Conservation (phyloP, 768 basidiomycete genomes). For the Suillus paluster region DNA sequence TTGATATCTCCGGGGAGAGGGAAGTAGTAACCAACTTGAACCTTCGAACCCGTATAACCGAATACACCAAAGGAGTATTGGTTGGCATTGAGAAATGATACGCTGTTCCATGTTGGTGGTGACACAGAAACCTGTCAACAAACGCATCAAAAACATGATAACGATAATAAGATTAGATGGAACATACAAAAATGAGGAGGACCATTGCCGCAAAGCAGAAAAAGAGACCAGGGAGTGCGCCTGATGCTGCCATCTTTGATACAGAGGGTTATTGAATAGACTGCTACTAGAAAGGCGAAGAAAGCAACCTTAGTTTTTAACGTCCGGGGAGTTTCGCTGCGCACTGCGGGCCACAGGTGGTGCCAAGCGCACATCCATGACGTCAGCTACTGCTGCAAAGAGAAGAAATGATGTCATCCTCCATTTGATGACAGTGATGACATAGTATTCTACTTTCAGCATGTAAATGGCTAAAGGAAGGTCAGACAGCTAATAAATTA, state of each 20-base stretch:
- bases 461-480: no score
- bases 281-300: neutral
- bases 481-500: no score
- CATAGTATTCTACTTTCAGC: no score
- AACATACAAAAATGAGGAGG: constrained; percentile 68
- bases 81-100: constrained; percentile 69
- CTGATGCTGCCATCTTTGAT: constrained; percentile 53
- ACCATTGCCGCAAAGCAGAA: constrained; percentile 73
- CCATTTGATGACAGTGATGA: no score
- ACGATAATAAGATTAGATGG: constrained; percentile 7
- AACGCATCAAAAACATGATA: constrained; percentile 5
- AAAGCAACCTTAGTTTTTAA: neutral
- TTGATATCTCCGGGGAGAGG: constrained; percentile 39
- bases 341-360: neutral
- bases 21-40: constrained; percentile 64
- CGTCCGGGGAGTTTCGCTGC: neutral
- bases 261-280: constrained; percentile 3
- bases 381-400: neutral
- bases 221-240: constrained; percentile 72
- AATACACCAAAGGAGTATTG: constrained; percentile 73
- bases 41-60: constrained; percentile 65
- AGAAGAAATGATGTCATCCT: neutral
- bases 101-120: constrained; percentile 70
- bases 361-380: neutral
- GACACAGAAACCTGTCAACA: constrained; percentile 65